Percentiles rank a stretch among this genome's conserved stretches.
Evolutionary conservation across 1,139 yeast species (phyloP).

Genomic region (Candida pseudocylindracea): DNA sequence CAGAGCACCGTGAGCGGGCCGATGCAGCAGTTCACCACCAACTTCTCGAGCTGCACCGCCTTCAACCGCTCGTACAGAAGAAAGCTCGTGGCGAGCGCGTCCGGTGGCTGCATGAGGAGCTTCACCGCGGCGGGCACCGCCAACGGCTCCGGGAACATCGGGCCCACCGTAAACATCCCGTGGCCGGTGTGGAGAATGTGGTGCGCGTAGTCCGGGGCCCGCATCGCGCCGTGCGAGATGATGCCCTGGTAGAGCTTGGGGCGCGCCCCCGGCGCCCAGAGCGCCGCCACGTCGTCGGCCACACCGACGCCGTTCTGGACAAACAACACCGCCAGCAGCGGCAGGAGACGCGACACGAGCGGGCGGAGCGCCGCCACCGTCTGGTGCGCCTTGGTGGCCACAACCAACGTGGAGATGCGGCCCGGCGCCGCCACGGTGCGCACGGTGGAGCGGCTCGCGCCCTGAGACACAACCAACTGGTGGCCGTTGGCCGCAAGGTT

Average conservation of each 20-base stretch:
- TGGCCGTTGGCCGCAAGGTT: slow-evolving; percentile 5
- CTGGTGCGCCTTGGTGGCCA: slow-evolving; percentile 44
- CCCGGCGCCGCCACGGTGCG: neutral
- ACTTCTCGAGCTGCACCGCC: slow-evolving; percentile 49
- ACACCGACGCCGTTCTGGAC: slow-evolving; percentile 67
- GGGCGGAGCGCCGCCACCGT: slow-evolving; percentile 22
- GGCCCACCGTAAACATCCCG: slow-evolving; percentile 6
- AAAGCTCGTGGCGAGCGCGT: slow-evolving; percentile 16
- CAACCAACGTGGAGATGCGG: slow-evolving; percentile 26
- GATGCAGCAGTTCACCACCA: slow-evolving; percentile 51
- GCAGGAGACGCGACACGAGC: slow-evolving; percentile 15
- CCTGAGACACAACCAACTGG: neutral
- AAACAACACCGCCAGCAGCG: slow-evolving; percentile 32
- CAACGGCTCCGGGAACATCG: neutral
- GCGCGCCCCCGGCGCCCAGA: slow-evolving; percentile 29
- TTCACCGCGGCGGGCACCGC: slow-evolving; percentile 11
- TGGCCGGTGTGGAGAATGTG: slow-evolving; percentile 46
- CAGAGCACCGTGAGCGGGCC: slow-evolving; percentile 53
- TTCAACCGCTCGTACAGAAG: slow-evolving; percentile 30
- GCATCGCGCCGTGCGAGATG: slow-evolving; percentile 60
- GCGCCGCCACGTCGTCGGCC: slow-evolving; percentile 14
- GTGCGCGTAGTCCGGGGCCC: slow-evolving; percentile 20
- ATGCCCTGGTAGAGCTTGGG: slow-evolving; percentile 57
- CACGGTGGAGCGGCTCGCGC: neutral
- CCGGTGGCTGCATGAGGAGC: slow-evolving; percentile 7